Conservation (phyloP, 306 rosid genomes). For the Malus sieversii region DNA sequence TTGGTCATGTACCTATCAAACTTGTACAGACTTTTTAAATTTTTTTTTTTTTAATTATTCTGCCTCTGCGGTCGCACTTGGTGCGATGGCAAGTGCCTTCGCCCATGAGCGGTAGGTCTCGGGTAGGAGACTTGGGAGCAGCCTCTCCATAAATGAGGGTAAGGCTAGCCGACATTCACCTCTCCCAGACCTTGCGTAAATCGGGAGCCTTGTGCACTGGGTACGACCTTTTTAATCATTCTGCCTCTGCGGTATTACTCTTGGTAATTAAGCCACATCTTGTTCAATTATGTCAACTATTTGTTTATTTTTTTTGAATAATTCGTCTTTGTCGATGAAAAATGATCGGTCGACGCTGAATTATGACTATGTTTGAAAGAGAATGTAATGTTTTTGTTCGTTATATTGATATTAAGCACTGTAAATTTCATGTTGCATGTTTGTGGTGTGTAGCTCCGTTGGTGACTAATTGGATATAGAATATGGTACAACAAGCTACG, state of each 20-base stretch:
- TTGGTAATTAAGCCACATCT: background rate
- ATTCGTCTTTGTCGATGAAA: background rate
- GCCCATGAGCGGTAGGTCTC: no score
- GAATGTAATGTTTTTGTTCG: background rate
- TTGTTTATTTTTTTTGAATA: background rate
- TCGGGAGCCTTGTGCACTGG: no score
- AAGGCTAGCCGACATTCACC: no score
- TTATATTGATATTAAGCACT: background rate
- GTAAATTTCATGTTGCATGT: no score
- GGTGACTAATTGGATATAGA: no score
- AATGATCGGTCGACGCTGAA: background rate
- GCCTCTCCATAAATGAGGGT: no score
- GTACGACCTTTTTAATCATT: background rate
- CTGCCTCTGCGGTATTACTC: slow-evolving; percentile 10
- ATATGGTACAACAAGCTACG: no score
- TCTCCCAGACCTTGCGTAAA: no score
- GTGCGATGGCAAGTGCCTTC: no score
- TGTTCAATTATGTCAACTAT: background rate
- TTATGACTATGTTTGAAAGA: background rate
- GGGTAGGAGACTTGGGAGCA: no score
- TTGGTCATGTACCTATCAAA: slow-evolving; percentile 50
- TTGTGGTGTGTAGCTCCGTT: no score
- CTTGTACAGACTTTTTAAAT: slow-evolving; percentile 52
- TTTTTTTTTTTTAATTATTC: slow-evolving; percentile 1
- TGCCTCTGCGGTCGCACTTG: background rate